A percentile compares a stretch with the other conserved stretches of the same genome.
These are phyloP conservation scores for Brassica rapa DNA, from an alignment of 345 rosid species.

Conservation along the genomic window DNA sequence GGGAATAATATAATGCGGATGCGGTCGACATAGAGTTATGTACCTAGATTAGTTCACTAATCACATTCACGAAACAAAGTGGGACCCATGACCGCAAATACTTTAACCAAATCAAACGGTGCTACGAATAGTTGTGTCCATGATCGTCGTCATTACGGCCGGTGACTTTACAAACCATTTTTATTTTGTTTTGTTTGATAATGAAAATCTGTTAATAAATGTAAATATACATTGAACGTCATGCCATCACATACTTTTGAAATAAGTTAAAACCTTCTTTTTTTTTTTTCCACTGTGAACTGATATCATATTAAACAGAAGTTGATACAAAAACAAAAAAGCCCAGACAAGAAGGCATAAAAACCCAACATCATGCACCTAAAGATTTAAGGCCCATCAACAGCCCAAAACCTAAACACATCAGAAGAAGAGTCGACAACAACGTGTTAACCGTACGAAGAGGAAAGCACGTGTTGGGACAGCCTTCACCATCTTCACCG, in stretches of 20 bases:
- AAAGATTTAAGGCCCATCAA: too few relatives aligned
- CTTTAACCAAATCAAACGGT: constrained; percentile 42
- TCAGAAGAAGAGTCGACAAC: too few relatives aligned
- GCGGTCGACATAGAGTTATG: constrained; percentile 31
- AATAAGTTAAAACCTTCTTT: too few relatives aligned
- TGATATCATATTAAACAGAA: too few relatives aligned
- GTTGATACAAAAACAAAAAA: too few relatives aligned
- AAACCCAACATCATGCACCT: too few relatives aligned
- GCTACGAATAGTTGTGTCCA: constrained; percentile 45
- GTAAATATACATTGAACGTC: constrained; percentile 27
- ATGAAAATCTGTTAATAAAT: not conserved
- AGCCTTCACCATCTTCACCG: too few relatives aligned
- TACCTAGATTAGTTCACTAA: constrained; percentile 39
- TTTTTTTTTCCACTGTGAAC: too few relatives aligned
- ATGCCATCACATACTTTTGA: constrained; percentile 23
- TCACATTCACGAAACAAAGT: constrained; percentile 37
- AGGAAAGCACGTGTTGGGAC: too few relatives aligned
- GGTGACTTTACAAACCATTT: constrained; percentile 38
- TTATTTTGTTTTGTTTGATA: not conserved
- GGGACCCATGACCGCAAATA: constrained; percentile 40
- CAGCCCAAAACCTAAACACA: too few relatives aligned
- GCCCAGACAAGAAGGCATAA: too few relatives aligned
- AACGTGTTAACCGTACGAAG: too few relatives aligned
- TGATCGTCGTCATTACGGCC: constrained; percentile 37
- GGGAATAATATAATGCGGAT: constrained; percentile 15